Percentiles rank a stretch among this genome's conserved stretches.
These are phyloP conservation scores for Prinsepia uniflora DNA, from an alignment of 306 rosid species.

Conservation along the genomic window DNA sequence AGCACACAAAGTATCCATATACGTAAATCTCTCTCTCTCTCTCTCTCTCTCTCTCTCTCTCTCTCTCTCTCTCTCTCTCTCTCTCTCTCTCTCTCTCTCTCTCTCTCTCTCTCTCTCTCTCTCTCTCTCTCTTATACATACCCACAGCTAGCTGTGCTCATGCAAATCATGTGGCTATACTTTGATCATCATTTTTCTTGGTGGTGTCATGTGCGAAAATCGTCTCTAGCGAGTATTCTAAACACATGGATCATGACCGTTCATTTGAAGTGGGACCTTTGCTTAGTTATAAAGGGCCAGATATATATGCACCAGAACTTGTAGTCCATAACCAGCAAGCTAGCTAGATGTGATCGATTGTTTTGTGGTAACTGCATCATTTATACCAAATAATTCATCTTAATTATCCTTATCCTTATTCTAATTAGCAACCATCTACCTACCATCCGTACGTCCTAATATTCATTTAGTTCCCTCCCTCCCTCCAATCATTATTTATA, in stretches of 20 bases:
- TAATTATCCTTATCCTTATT: not conserved
- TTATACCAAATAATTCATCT: not conserved
- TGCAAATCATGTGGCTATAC: constrained; percentile 12
- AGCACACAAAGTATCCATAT: not conserved
- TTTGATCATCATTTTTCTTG: not conserved
- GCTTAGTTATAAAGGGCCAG: not conserved
- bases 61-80: not conserved
- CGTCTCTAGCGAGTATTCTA: not conserved
- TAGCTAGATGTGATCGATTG: not conserved
- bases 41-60: not conserved
- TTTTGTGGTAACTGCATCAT: not conserved
- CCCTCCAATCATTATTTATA: not conserved
- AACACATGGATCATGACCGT: not conserved
- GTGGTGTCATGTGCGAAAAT: not conserved
- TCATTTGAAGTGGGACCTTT: constrained; percentile 6
- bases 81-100: not conserved
- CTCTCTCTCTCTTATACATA: not conserved
- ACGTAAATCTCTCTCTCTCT: not conserved
- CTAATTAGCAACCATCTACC: not conserved
- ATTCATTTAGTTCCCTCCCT: not conserved
- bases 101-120: not conserved
- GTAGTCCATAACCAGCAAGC: not conserved
- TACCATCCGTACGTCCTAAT: not conserved
- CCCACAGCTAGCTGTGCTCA: constrained; percentile 2
- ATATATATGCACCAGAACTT: not conserved